Base-by-base conservation (phyloP, 2,329 filamentous ascomycete species). In the Gnomoniopsis sp. region DNA sequence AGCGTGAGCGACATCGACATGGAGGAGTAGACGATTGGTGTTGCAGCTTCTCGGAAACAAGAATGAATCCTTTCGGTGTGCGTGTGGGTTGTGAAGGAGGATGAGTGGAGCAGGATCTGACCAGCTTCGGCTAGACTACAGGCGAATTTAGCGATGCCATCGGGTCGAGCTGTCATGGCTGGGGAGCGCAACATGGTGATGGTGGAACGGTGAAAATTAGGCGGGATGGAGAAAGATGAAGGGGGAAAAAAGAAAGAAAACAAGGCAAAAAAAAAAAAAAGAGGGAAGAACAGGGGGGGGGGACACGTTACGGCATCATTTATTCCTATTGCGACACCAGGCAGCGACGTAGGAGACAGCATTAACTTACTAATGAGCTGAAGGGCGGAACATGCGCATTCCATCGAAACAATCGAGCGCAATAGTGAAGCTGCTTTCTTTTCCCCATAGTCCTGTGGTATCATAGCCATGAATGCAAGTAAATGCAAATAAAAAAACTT, bases 391-490 rank as follows among this genome's bases (percentile, higher is more conserved):
- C 26, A 30, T 30, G 26, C 4, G 26, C 4, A 30, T 30, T 8
- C 26, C 38, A 15, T 43, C 38, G 38, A 19, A 43, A 19, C 6
- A 43, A 17, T 3, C 26, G 8, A 4, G 26, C 4, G 30, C 26
- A 50, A 33, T 34, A 10, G 17, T 50, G n/a, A 6, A 30, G 6
- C 8, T 34, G 48, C 14, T 12, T 44, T 22, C 22, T 23, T 12
- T 7, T 30, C 6, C 23, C 17, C 19, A 30, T 11, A 34, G 14
- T 43, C 21, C 41, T 21, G 41, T 60, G 58, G 58, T 48, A 58
- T 54, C 58, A 58, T 54, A 36, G 26, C 52, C 17, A 19, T 38
- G 33, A 48, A 43, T 57, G 26, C 46, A n/a, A 53, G 22, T 30
- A 21, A 38, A 7, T 34, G 23, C 11, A 4, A 48, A 12, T 15